Evolutionary conservation across 164 flowering plant species (phyloP).

Genomic region (Kingdonia uniflora): DNA sequence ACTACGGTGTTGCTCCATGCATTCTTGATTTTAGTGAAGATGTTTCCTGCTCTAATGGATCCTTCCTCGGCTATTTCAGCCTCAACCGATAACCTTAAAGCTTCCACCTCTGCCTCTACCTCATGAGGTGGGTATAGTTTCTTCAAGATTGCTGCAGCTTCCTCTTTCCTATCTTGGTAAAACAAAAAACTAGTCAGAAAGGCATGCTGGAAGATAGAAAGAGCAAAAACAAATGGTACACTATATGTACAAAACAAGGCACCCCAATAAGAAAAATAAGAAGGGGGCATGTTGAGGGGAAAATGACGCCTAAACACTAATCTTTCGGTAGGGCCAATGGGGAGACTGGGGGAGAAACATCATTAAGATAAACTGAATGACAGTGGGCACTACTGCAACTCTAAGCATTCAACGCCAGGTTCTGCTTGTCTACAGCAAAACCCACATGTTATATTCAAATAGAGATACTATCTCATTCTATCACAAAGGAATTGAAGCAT

Average conservation of each 20-base stretch:
- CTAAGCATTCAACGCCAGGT: slow-evolving; percentile 93
- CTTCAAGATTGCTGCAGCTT: slow-evolving; percentile 34
- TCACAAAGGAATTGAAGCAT: no score
- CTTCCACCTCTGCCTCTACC: slow-evolving; percentile 42
- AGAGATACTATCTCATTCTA: no score
- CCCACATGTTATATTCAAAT: no score
- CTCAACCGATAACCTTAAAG: slow-evolving; percentile 38
- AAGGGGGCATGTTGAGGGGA: no score
- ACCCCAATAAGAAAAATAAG: no score
- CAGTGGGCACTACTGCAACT: slow-evolving; percentile 57
- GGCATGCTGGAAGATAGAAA: not conserved
- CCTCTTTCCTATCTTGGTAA: slow-evolving; percentile 42
- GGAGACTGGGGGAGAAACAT: slow-evolving; percentile 60
- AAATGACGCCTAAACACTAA: slow-evolving; percentile 2
- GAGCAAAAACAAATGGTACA: not conserved
- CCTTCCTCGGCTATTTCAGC: slow-evolving; percentile 30
- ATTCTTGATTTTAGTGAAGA: slow-evolving; percentile 9
- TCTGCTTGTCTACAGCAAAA: slow-evolving; percentile 33
- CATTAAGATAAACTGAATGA: slow-evolving; percentile 54
- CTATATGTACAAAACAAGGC: no score
- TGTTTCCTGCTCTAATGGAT: slow-evolving; percentile 27
- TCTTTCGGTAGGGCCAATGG: slow-evolving; percentile 65
- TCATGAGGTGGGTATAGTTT: slow-evolving; percentile 43
- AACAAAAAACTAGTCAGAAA: not conserved
- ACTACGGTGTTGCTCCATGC: slow-evolving; percentile 35